phyloP scores from a whole-genome alignment of 192 early-diverging fungal species.

The Gigaspora rosea region DNA sequence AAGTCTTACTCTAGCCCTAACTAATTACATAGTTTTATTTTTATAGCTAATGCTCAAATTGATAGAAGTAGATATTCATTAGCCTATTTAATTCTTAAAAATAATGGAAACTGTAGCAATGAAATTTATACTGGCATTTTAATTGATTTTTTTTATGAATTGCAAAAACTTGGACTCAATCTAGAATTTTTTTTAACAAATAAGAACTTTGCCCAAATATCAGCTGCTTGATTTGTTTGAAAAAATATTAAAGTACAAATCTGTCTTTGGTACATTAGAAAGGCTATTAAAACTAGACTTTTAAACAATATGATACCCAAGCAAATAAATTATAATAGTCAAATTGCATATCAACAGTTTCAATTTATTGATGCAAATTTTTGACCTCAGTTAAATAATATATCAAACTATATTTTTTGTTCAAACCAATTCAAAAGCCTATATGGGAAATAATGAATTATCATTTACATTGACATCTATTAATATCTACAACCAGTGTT shows the following conservation, averaged over 20 bases:
- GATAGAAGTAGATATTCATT: not conserved
- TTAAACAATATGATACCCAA: not conserved
- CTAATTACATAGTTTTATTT: no score
- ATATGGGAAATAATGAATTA: not conserved
- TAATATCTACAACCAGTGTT: not conserved
- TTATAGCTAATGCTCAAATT: not conserved
- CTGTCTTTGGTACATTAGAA: not conserved
- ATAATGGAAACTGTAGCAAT: not conserved
- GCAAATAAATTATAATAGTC: not conserved
- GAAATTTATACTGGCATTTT: not conserved
- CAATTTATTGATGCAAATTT: not conserved
- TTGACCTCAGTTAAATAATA: not conserved
- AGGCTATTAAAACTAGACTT: not conserved
- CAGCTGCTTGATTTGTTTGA: not conserved
- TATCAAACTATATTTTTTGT: not conserved
- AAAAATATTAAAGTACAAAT: not conserved
- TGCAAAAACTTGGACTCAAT: not conserved
- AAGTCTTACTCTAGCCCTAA: no score
- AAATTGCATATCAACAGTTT: not conserved
- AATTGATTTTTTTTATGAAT: not conserved
- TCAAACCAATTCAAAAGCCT: not conserved
- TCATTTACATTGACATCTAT: not conserved
- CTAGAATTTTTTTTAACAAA: not conserved
- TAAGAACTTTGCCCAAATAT: not conserved
- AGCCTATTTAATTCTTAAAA: not conserved